Evolutionary conservation across 1,284 basidiomycete genomes (phyloP).

Genomic region (Schizophyllum commune): DNA sequence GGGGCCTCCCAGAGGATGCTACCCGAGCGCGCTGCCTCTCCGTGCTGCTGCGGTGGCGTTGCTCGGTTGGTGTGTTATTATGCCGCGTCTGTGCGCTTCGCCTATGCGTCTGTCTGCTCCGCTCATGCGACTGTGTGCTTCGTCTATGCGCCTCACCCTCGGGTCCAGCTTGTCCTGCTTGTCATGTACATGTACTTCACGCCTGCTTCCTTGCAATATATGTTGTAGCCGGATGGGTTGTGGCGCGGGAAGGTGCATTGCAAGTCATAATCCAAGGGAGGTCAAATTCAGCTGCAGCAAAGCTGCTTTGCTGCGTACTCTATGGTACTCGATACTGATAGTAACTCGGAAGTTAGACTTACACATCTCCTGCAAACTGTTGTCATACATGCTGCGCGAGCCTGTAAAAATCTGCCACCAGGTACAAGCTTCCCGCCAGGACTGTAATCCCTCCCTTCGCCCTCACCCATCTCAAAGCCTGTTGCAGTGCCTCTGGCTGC

Average conservation of each 20-base stretch:
- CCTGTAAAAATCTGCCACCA: conserved; percentile 85
- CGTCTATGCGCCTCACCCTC: not conserved
- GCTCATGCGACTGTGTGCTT: not conserved
- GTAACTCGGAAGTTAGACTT: too few species aligned
- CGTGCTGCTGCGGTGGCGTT: not conserved
- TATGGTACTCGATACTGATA: too few species aligned
- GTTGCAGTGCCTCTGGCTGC: conserved; percentile 17
- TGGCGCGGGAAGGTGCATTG: too few species aligned
- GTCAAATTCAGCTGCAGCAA: too few species aligned
- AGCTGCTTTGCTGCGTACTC: too few species aligned
- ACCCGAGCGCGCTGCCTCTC: not conserved
- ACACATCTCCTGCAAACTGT: too few species aligned
- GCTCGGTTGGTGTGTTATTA: not conserved
- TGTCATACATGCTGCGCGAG: conserved; percentile 16
- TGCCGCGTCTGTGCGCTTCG: not conserved
- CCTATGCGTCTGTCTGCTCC: not conserved
- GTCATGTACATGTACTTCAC: not conserved
- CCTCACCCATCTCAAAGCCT: conserved; percentile 40
- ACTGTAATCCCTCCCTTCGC: conserved; percentile 39
- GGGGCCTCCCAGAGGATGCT: not conserved
- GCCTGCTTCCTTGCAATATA: not conserved
- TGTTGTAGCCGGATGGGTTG: too few species aligned
- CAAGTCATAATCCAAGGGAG: too few species aligned
- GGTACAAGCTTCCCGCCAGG: conserved; percentile 85
- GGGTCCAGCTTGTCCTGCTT: not conserved